Evolutionary conservation across 306 rosid genomes (phyloP), one percentile per base, ranked within the genome.

Genomic region (Albizia julibrissin): DNA sequence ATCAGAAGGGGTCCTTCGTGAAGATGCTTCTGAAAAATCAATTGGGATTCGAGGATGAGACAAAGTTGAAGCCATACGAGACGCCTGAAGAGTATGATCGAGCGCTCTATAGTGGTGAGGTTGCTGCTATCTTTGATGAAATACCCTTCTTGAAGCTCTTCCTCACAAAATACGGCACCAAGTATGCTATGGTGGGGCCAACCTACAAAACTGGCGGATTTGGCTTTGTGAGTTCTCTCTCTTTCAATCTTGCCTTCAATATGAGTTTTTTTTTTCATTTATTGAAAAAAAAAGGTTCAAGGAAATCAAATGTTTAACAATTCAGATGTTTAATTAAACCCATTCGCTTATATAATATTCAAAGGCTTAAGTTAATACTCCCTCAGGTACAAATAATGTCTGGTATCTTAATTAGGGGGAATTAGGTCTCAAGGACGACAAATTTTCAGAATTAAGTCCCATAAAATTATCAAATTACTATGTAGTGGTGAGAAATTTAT

Each of bases 51-150:
- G 7, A 14, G 69, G 27, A 68, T 1, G 84, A 80, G 33, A 39
- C 83, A 7, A 80, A 49, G 74, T 69, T 88, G 52, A 83, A 34
- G 83, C 24, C 76, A 1, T 85, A 75, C 24, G 69, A 29, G 69
- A 64, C 69, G 19, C n/a, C 69, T 31, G 81, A 88, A 31, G 85
- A 84, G 2, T 85, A 78, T 69, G 40, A 64, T 64, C 40, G 39
- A 64, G 69, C 40, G 14, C 72, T 90, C 27, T 72, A 84, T 1
- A 80, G 81, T 34, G 92, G 87, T 14, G 85, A 89, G 13, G 91
- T 90, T 11, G 88, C 86, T 21, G 90, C 90, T 33, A 49, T 86
- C 12, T 83, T 86, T n/a, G 87, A 81, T 58, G 93, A 90, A 73
- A 74, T 86, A 14, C 77, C 87, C 27, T 81, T 50, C 42, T 33